Conservation (phyloP, 768 basidiomycete species). For the Kwoniella dejecticola region DNA sequence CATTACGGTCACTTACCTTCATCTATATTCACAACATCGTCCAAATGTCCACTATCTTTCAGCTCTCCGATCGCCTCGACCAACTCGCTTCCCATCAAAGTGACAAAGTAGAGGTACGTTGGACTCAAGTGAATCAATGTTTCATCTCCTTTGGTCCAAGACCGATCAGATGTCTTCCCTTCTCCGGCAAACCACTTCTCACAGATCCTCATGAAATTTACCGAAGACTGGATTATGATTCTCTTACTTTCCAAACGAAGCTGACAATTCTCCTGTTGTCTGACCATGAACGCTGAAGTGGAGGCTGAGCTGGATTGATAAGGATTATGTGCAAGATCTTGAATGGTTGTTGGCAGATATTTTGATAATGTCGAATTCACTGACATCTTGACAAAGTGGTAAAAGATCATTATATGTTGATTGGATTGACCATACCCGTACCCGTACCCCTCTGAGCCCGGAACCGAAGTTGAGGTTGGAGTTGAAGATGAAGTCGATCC, state of each 20-base stretch:
- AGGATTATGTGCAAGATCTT: background rate
- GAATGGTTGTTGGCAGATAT: conserved; percentile 10
- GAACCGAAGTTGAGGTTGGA: too few relatives aligned
- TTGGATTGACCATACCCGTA: conserved; percentile 15
- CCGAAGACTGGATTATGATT: conserved; percentile 20
- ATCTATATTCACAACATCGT: background rate
- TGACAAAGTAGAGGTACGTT: conserved; percentile 25
- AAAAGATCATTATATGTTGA: conserved; percentile 17
- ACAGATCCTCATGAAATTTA: conserved; percentile 22
- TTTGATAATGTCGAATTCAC: conserved; percentile 11
- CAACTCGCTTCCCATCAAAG: conserved; percentile 16
- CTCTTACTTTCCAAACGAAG: conserved; percentile 14
- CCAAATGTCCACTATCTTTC: background rate
- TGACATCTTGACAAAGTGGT: conserved; percentile 13
- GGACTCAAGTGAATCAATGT: conserved; percentile 26
- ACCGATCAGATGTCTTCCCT: background rate
- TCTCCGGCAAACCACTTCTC: conserved; percentile 19
- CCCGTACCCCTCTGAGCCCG: too few relatives aligned
- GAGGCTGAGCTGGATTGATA: background rate
- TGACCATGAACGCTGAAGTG: conserved; percentile 2
- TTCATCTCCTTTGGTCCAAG: background rate
- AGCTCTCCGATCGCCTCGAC: background rate
- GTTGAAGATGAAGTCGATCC: background rate
- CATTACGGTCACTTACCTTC: conserved; percentile 3
- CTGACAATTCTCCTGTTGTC: conserved; percentile 5